Evolutionary conservation across 2,329 filamentous ascomycete species (phyloP).

Genomic region (Cladosporium velox): DNA sequence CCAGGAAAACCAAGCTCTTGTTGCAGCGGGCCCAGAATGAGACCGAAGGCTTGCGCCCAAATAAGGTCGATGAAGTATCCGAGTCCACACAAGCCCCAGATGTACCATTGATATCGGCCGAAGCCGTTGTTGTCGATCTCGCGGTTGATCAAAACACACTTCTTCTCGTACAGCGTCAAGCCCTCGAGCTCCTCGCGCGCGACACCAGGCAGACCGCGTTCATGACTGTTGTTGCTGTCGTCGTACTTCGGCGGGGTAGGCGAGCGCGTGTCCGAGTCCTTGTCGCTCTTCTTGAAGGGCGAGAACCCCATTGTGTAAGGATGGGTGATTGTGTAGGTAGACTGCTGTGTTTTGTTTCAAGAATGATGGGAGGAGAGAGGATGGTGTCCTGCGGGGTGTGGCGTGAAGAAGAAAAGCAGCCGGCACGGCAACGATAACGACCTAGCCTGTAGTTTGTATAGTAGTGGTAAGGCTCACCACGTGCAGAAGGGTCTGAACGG

Average conservation of each 20-base stretch:
- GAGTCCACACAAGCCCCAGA: conserved; percentile 56
- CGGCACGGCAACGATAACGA: background rate
- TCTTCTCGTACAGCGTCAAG: conserved; percentile 45
- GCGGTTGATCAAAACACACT: conserved; percentile 47
- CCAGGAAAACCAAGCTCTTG: conserved; percentile 57
- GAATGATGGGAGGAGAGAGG: background rate
- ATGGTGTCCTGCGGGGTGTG: background rate
- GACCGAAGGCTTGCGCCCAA: conserved; percentile 61
- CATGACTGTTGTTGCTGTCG: background rate
- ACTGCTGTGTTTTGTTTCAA: background rate
- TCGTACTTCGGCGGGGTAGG: conserved; percentile 17
- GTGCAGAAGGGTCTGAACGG: conserved; percentile 11
- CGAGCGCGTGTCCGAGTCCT: background rate
- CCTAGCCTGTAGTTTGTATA: conserved; percentile 2
- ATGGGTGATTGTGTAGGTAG: background rate
- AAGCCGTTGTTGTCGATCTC: conserved; percentile 57
- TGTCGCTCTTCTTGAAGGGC: background rate
- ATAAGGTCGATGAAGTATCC: conserved; percentile 59
- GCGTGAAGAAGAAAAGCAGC: conserved; percentile 1
- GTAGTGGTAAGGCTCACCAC: conserved; percentile 14
- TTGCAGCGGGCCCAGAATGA: conserved; percentile 56
- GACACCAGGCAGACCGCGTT: background rate
- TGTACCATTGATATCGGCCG: conserved; percentile 55
- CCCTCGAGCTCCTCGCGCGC: conserved; percentile 31
- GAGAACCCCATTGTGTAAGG: conserved; percentile 7